Base-by-base conservation (phyloP, 345 rosid species). In the Hibiscus mutabilis region DNA sequence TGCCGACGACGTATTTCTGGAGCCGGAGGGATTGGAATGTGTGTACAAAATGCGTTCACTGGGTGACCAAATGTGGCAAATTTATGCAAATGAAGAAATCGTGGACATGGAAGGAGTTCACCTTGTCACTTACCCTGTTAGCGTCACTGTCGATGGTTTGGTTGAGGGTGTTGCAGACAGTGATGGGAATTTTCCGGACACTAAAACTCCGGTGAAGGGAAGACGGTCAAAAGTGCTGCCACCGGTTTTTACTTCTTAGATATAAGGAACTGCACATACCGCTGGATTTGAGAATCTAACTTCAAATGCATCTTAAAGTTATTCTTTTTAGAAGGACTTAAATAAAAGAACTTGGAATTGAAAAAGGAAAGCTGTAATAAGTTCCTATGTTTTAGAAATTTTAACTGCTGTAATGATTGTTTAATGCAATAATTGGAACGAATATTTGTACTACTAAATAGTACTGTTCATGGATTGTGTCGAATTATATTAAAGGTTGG, bases 81-180 rank as follows among this genome's bases (percentile, higher is more conserved):
- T 88, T 64, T 91, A 88, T 80, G 83, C 85, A 10, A 72, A 84
- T 5, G 93, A 94, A 71, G 84, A 83, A 59, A 79, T 83, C 9
- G 84, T 80, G 64, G 97, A 89, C 84, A 89, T 94, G 96, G 78
- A 73, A 49, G 89, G 95, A 6, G 87, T 84, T 21, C 98, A 91
- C 76, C 81, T 91, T 8, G 88, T 91, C 40, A 82, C 78, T 2
- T 89, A 85, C 68, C 98, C 97, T 1, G 78, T 89, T 2, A 73
- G 65, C 21, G 87, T 94, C 6, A 82, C 82, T 3, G 60, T 57
- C 42, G 84, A 91, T 49, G 98, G 98, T 51, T 24, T 14, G 16
- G 69, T 89, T 46, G 78, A 84, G 71, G 94, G 91, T 68, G 74
- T 84, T 60, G 75, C 25, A 2, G 77, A 83, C 4, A 78, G 74